phyloP scores from a whole-genome alignment of 2,329 filamentous ascomycete genomes.

The Curvularia verruculosa region DNA sequence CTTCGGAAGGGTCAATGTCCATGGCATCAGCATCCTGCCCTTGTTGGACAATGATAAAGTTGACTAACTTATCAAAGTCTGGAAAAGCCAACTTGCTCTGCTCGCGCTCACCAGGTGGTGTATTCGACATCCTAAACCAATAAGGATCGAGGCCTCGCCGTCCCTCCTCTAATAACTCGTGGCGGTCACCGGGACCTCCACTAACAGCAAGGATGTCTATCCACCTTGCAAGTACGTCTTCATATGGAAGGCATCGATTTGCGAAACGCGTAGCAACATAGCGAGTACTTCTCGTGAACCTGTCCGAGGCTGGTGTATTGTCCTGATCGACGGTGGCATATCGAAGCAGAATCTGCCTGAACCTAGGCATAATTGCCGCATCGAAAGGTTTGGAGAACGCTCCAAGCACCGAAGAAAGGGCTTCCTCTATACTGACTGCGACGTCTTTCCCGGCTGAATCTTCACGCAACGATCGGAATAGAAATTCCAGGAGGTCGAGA shows the following conservation, averaged over 20 bases:
- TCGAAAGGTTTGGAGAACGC: conserved; percentile 59
- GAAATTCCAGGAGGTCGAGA: conserved; percentile 70
- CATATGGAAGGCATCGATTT: conserved; percentile 83
- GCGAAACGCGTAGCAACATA: conserved; percentile 88
- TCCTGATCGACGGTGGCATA: conserved; percentile 33
- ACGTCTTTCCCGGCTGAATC: conserved; percentile 76
- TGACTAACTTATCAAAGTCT: conserved; percentile 53
- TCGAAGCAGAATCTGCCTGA: conserved; percentile 44
- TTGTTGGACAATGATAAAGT: conserved; percentile 53
- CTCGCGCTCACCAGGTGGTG: conserved; percentile 34
- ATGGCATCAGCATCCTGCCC: conserved; percentile 44
- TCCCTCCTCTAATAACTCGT: conserved; percentile 88
- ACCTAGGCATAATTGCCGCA: conserved; percentile 48
- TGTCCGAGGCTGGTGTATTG: conserved; percentile 48
- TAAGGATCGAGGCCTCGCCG: conserved; percentile 83
- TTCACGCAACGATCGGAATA: conserved; percentile 81
- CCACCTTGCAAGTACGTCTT: conserved; percentile 81
- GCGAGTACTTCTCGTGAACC: conserved; percentile 64
- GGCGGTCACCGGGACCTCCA: conserved; percentile 69
- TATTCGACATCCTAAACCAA: conserved; percentile 69
- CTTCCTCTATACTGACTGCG: conserved; percentile 86
- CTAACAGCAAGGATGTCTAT: conserved; percentile 83
- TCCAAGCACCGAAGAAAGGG: conserved; percentile 77
- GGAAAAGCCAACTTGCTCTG: conserved; percentile 44
- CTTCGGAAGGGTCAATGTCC: conserved; percentile 37